Base-by-base conservation (phyloP, 495 filamentous ascomycete genomes). In the Penicillium ucsense region DNA sequence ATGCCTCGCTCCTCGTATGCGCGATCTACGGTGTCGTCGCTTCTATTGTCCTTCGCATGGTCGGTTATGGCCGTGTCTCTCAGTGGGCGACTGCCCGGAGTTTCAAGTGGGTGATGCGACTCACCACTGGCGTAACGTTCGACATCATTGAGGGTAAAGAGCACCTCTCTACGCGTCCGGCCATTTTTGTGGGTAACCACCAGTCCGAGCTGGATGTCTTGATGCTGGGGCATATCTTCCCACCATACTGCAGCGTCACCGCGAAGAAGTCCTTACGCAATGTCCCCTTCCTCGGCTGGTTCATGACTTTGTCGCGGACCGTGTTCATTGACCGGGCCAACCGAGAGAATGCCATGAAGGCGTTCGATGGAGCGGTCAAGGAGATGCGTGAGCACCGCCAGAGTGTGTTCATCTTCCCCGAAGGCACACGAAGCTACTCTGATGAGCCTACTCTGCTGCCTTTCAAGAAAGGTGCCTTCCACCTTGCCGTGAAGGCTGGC, bases 401-500 rank as follows among this genome's bases (percentile, higher is more conserved):
- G 73, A 88, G 81, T 62, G 89, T 97, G 33, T 95, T 85, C 66
- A 94, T 96, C 62, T 92, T 92, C 64, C 84, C 86, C 35, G 92
- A 98, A 69, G 92, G 92, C 9, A 99, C 92, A 5, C 76, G 92
- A 42, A 91, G 86, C 53, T 95, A 99, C 71, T 77, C 83, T 41
- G 78, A 82, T 53, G 80, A 87, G 41, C 84, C 92, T 5, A 80
- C 75, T 43, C 66, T 99, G 57, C 69, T 96, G 46, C 81, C 86
- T 5, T 99, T 97, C 72, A 98, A 99, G 72, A 97, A 97, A 72
- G 92, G 92, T 49, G 92, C 92, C 35, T 99, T 97, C 68, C 92
- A 97, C 63, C 72, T 98, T 8, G 92, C 92, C 20, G 80, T 99
- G 5, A 85, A 96, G 71, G 94, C 91, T 1, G 84, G 88, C 59